Base-by-base conservation (phyloP, 495 filamentous ascomycete species). In the Margaritispora aquatica region DNA sequence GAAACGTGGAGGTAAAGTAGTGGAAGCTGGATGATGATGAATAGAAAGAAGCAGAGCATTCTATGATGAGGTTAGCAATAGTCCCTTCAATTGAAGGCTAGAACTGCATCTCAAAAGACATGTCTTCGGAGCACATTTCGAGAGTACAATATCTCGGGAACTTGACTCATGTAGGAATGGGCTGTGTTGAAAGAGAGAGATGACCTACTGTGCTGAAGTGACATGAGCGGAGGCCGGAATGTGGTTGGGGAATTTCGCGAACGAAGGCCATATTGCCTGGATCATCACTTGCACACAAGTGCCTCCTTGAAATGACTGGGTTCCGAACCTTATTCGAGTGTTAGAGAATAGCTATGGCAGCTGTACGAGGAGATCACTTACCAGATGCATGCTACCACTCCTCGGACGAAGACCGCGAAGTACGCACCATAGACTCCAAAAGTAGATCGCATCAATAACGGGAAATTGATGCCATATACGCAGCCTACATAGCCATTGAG, bases 401-500 rank as follows among this genome's bases (percentile, higher is more conserved):
- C 72, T 54, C 74, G 69, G 48, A 78, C 71, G 57, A 74, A 71
- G 27, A 80, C 77, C 8, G 71, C 76, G 26, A 74, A 71, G 54
- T 76, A 78, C 10, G 77, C 79, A 17, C 85, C 85, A 73, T 81
- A 84, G 52, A 87, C 80, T 24, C 85, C 85, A 64, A 86, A 88
- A 0, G 79, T 76, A 4, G 78, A 75, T 52, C 85, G 72, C 29
- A 72, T 75, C 15, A 83, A 75, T 17, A 88, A 84, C 3, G 85
- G 85, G 62, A 86, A 88, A 0, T 82, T 82, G 26, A 86, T 81
- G 63, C 84, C 79, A 66, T 87, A 88, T 38, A 80, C 80, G n/a
- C 84, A 82, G 46, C 83, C 83, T 63, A 79, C 73, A 61, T 77
- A 74, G 41, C 74, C 77, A 17, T 73, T 79, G 29, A 78, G 59